phyloP scores from a whole-genome alignment of 805 yeast genomes.

The Barnettozyma californica region DNA sequence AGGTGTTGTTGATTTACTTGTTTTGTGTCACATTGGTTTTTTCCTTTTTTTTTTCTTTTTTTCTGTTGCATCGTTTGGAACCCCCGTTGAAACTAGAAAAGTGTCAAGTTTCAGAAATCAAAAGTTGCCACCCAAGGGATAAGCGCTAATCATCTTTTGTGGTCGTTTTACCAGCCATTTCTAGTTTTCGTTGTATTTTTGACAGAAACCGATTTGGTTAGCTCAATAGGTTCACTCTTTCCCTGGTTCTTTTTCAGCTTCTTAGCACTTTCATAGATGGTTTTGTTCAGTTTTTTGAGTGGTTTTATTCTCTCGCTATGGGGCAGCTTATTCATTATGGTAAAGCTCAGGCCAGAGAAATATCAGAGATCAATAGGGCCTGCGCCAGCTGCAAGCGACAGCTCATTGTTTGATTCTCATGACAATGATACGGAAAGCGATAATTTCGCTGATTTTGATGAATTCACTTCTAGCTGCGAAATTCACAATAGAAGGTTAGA shows the following conservation, averaged over 20 bases:
- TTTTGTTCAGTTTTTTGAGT: not conserved
- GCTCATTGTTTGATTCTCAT: not conserved
- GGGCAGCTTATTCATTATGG: not conserved
- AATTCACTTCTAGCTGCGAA: not conserved
- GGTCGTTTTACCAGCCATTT: not conserved
- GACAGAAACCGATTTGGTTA: not conserved
- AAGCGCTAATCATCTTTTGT: not conserved
- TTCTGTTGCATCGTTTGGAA: not conserved
- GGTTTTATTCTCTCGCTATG: slow-evolving; percentile 1
- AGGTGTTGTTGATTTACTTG: not conserved
- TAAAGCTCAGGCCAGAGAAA: slow-evolving; percentile 1
- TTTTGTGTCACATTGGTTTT: not conserved
- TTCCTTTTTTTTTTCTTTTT: not conserved
- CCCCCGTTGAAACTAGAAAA: not conserved
- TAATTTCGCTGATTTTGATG: slow-evolving; percentile 1
- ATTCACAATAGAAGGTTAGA: not conserved
- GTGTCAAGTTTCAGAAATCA: not conserved
- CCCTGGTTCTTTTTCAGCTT: too few species aligned
- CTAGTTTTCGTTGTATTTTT: too few species aligned
- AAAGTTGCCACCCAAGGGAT: not conserved
- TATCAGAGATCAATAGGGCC: not conserved
- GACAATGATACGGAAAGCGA: not conserved
- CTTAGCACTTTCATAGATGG: not conserved
- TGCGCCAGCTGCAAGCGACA: not conserved
- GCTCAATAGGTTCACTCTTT: too few species aligned